phyloP scores from a whole-genome alignment of 1,139 yeast species.

The Zygosaccharomyces pseudobailii region DNA sequence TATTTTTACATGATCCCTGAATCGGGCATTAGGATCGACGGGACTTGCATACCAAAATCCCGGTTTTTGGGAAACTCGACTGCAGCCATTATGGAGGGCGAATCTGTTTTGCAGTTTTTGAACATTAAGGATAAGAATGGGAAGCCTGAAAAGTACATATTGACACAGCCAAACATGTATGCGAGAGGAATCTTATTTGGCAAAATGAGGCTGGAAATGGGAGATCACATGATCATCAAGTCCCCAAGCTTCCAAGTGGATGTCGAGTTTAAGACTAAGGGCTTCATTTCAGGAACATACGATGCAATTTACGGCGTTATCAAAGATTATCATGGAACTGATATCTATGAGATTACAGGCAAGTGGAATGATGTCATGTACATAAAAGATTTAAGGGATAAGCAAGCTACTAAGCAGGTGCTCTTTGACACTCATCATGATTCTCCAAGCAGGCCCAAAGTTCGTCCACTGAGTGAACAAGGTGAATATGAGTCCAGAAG shows the following conservation, averaged over 20 bases:
- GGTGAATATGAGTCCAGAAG: conserved; percentile 74
- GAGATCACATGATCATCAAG: conserved; percentile 78
- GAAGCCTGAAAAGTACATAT: conserved; percentile 57
- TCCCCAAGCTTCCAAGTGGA: conserved; percentile 67
- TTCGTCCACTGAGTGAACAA: conserved; percentile 75
- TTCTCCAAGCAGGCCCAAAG: conserved; percentile 54
- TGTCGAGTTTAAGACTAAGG: conserved; percentile 91
- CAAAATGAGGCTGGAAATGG: conserved; percentile 80
- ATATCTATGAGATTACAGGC: conserved; percentile 66
- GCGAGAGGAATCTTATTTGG: conserved; percentile 95
- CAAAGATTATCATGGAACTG: conserved; percentile 50
- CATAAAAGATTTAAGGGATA: conserved; percentile 48
- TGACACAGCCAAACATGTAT: conserved; percentile 92
- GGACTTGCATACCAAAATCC: conserved; percentile 80
- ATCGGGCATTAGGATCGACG: conserved; percentile 78
- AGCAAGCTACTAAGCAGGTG: conserved; percentile 43
- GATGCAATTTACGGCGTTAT: conserved; percentile 81
- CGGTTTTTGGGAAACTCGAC: conserved; percentile 91
- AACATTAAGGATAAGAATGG: conserved; percentile 48
- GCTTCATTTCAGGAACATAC: conserved; percentile 87
- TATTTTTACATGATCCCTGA: conserved; percentile 86
- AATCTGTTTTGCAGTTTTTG: conserved; percentile 65
- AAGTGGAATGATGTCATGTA: conserved; percentile 92
- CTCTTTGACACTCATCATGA: conserved; percentile 64
- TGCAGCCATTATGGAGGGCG: conserved; percentile 96